Evolutionary conservation across 345 rosid genomes (phyloP).

Genomic region (Eucalyptus dawsonii): DNA sequence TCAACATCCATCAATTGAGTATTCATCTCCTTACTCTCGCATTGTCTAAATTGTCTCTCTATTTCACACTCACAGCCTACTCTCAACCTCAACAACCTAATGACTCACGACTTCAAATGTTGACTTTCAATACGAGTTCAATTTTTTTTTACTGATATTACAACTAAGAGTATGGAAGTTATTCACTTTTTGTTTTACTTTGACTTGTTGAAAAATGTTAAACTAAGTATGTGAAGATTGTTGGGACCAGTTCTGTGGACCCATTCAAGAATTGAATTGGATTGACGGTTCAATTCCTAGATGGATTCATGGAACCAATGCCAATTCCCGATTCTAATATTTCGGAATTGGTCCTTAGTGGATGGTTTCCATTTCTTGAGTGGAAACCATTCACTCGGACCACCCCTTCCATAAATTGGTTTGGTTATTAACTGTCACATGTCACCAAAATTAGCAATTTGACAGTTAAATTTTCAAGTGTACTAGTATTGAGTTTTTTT

Average conservation of each 20-base stretch:
- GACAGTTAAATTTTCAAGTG: rapidly evolving
- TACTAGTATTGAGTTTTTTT: too few species aligned
- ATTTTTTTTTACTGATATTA: rapidly evolving
- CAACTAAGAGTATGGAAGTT: too few species aligned
- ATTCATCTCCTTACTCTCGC: rapidly evolving
- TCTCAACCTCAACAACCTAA: too few species aligned
- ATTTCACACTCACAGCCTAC: too few species aligned
- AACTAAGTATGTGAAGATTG: too few species aligned
- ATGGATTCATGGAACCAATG: too few species aligned
- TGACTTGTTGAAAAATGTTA: too few species aligned
- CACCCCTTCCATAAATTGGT: rapidly evolving
- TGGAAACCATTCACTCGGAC: rapidly evolving
- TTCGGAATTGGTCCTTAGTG: rapidly evolving
- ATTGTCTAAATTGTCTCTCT: rapidly evolving
- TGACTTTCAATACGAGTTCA: too few species aligned
- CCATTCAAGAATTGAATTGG: rapidly evolving
- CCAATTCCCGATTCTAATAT: rapidly evolving
- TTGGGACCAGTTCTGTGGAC: rapidly evolving
- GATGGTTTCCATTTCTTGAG: rapidly evolving
- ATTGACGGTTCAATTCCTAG: rapidly evolving
- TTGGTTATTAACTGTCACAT: too few species aligned
- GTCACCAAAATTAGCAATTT: too few species aligned
- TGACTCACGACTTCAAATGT: rapidly evolving
- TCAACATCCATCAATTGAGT: too few species aligned
- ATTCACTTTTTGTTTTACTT: rapidly evolving